Percentiles rank a stretch among this genome's conserved stretches.
phyloP scores from a whole-genome alignment of 31 red algal genomes.

The Bonnemaisonia californica region DNA sequence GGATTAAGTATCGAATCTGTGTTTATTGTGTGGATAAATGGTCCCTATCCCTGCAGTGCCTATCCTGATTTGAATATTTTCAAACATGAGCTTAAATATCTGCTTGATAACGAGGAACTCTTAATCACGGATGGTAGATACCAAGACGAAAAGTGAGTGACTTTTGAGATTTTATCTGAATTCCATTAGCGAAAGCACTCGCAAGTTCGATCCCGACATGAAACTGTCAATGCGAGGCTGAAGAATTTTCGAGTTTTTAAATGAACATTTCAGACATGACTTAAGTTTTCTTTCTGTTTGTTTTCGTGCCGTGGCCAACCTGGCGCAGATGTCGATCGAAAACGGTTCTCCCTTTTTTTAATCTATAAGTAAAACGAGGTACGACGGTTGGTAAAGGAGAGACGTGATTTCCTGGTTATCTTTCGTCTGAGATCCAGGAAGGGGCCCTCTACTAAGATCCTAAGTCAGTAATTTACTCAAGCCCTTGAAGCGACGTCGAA shows the following conservation, averaged over 20 bases:
- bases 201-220: not conserved
- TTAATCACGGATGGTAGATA: not conserved
- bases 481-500: too few relatives aligned
- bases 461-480: too few relatives aligned
- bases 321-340: too few relatives aligned
- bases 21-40: not conserved
- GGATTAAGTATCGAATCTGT: not conserved
- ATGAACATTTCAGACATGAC: not conserved
- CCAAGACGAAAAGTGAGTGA: not conserved
- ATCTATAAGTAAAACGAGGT: too few relatives aligned
- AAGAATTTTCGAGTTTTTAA: not conserved
- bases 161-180: not conserved
- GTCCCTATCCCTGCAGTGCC: constrained; percentile 8
- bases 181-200: not conserved
- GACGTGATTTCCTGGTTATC: too few relatives aligned
- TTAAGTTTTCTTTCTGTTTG: too few relatives aligned
- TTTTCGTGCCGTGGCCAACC: too few relatives aligned
- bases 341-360: too few relatives aligned
- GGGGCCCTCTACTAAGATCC: too few relatives aligned
- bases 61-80: not conserved
- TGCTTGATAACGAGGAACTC: not conserved
- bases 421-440: too few relatives aligned
- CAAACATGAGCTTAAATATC: not conserved
- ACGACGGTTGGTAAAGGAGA: too few relatives aligned
- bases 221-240: not conserved